A percentile compares a stretch with the other conserved stretches of the same genome.
Evolutionary conservation across 2,329 filamentous ascomycete genomes (phyloP).

Genomic region (Emergomyces africanus): DNA sequence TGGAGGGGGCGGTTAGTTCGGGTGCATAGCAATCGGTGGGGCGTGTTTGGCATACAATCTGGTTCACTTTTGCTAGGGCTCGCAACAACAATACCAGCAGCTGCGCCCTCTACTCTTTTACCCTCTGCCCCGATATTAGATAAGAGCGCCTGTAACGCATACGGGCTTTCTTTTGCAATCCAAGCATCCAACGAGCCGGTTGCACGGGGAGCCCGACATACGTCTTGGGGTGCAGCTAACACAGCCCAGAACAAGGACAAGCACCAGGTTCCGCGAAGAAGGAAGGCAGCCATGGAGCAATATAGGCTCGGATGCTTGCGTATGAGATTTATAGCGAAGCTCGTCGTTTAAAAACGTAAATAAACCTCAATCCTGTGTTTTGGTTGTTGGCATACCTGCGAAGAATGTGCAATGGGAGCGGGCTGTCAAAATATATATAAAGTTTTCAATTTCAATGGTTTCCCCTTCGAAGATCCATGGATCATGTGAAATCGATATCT

Average conservation of each 20-base stretch:
- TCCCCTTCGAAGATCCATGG: no score
- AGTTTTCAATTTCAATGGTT: background rate
- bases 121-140: constrained; percentile 45
- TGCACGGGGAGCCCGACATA: background rate
- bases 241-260: background rate
- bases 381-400: no score
- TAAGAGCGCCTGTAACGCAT: constrained; percentile 42
- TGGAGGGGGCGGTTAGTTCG: constrained; percentile 20
- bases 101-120: constrained; percentile 35
- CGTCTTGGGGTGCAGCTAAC: background rate
- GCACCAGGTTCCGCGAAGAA: background rate
- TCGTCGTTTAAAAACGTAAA: background rate
- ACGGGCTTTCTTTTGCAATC: constrained; percentile 32
- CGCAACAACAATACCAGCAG: constrained; percentile 41
- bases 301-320: background rate
- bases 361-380: no score
- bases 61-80: constrained; percentile 44
- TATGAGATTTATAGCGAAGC: background rate
- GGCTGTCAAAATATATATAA: no score
- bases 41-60: constrained; percentile 33
- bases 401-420: no score
- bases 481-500: no score
- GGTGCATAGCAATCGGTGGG: background rate
- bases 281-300: background rate
- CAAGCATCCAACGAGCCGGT: constrained; percentile 7